Evolutionary conservation across 768 basidiomycete species (phyloP), one percentile per base, ranked within the genome.

Genomic region (Hericium alpestre): DNA sequence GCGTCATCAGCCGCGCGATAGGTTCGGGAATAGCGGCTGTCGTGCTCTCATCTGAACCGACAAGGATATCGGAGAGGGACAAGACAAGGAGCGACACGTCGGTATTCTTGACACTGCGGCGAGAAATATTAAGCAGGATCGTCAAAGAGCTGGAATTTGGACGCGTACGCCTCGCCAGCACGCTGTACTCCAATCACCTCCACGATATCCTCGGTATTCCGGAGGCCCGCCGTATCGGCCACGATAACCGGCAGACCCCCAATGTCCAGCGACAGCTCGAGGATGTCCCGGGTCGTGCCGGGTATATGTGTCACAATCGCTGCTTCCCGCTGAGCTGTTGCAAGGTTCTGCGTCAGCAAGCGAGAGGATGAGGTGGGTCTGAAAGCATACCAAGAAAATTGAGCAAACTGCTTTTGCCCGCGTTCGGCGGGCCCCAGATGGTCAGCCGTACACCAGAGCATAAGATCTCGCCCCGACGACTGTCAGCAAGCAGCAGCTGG

Each of bases 371-470:
- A 22, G 38, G 39, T 27, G 15, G 11, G 46, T 40, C 25, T 11
- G 15, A 7, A 22, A 8, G 10, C 22, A 23, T 64, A 86, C 92
- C 88, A 12, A 95, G 74, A 66, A 84, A 91, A 65, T 95, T 95
- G 50, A 92, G 76, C 18, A 93, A 68, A 64, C 86, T 90, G 65
- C 90, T 93, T 72, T 95, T 96, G n/a, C 93, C 93, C 1, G 87
- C 91, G 64, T 96, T 96, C 0, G 93, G 90, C 22, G 92, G 90
- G 0, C 93, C 93, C 65, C 93, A 93, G 40, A 96, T 93, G 13
- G 89, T 86, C 9, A 95, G 74, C 48, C 81, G 83, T 51, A 94
- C 79, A 2, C 93, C 93, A 1, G 83, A 80, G 12, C 90, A 83
- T 58, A 93, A 72, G 53, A 95, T 83, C 67, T 95, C 93, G 0